Evolutionary conservation across 1,139 yeast species (phyloP), one percentile per base, ranked within the genome.

Genomic region (Geotrichum bryndzae): DNA sequence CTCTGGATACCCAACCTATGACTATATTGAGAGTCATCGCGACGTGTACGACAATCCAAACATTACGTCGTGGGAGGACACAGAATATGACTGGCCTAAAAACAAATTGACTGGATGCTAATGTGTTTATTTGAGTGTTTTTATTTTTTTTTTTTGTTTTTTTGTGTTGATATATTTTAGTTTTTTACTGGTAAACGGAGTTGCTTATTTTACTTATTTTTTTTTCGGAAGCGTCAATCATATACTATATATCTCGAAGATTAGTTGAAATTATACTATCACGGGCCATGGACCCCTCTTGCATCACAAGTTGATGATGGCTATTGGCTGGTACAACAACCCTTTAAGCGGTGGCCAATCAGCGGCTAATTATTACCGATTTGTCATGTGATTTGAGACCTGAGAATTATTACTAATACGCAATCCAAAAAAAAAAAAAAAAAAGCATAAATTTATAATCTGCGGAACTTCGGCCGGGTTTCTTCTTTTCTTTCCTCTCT

Each of bases 61-160:
- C 73, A 68, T 82, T 61, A 90, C 96, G 0, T 69, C 77, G 38
- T 90, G 90, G 88, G 78, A 74, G 53, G 79, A 72, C 51, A 89
- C 91, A 1, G 94, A 94, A 0, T 90, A 86, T 70, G 67, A 71
- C 1, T 77, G 80, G 75, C 96, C 96, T 2, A 82, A 81, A 66
- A 81, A 82, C 70, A 72, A 69, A 51, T 70, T 84, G 62, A 79
- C 83, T 51, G 78, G 81, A 56, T 82, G 85, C 70, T 64, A 27
- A 51, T 10, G 53, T 25, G 41, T 15, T 46, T 25, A 33, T n/a
- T n/a, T 29, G n/a, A 50, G 22, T 46, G 50, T 10, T 35, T 15
- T 41, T 29, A 1, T 1, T 29, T 25, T 18, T 50, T 50, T 3
- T 50, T 50, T 7, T 23, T 41, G 8, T 15, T n/a, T 4, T 41